Percentiles rank a stretch among this genome's conserved stretches.
Evolutionary conservation across 257 asterid species (phyloP).

Genomic region (Mitragyna speciosa): DNA sequence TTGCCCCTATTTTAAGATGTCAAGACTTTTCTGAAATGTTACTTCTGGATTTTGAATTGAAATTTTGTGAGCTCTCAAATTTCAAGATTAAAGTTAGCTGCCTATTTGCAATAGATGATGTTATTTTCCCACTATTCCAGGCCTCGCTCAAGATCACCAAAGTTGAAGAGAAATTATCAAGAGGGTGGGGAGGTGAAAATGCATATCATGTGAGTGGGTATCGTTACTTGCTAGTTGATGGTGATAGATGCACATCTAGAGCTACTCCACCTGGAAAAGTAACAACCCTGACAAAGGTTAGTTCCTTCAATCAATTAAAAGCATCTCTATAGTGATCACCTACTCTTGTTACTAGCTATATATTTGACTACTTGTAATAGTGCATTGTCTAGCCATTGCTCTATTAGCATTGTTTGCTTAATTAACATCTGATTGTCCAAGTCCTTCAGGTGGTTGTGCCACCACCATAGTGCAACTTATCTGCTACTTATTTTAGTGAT

Average conservation of each 20-base stretch:
- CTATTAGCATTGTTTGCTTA: neutral
- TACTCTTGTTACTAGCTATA: neutral
- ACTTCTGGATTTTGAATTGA: neutral
- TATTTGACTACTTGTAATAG: neutral
- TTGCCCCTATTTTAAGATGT: neutral
- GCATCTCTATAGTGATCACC: neutral
- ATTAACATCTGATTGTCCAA: neutral
- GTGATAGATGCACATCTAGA: slow-evolving; percentile 71
- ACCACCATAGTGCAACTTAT: neutral
- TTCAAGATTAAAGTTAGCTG: neutral
- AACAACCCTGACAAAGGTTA: slow-evolving; percentile 84
- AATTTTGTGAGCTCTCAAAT: neutral
- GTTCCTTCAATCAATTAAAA: slow-evolving; percentile 16
- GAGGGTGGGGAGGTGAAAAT: slow-evolving; percentile 99
- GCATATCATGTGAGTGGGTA: slow-evolving; percentile 97
- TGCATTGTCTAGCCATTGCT: neutral
- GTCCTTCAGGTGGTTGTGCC: neutral
- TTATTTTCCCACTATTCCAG: slow-evolving; percentile 43
- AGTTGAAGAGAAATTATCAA: slow-evolving; percentile 93
- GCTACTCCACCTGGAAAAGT: slow-evolving; percentile 99
- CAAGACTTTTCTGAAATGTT: too few relatives aligned
- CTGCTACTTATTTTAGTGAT: neutral
- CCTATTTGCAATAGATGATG: slow-evolving; percentile 1
- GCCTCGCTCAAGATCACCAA: slow-evolving; percentile 59
- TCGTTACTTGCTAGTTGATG: slow-evolving; percentile 87